A percentile compares a stretch with the other conserved stretches of the same genome.
Conservation (phyloP, 2,329 filamentous ascomycete species). For the Pestalotiopsis sp. region DNA sequence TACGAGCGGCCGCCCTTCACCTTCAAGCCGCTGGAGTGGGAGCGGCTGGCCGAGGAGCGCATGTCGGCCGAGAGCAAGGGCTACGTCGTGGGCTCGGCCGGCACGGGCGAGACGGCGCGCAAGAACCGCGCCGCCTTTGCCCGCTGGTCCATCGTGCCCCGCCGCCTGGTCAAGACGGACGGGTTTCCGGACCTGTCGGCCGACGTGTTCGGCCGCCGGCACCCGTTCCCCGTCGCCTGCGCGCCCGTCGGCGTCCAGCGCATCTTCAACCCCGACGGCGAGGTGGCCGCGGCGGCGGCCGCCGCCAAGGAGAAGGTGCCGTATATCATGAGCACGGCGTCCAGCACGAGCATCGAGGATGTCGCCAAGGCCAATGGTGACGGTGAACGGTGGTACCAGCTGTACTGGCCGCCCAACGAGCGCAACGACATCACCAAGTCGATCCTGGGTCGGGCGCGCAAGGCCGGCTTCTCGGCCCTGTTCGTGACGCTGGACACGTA, state of each 20-base stretch:
- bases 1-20: slow-evolving; percentile 29
- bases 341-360: slow-evolving; percentile 30
- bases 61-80: slow-evolving; percentile 28
- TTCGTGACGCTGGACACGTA: slow-evolving; percentile 31
- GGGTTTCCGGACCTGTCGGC: slow-evolving; percentile 21
- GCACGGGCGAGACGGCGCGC: slow-evolving; percentile 26
- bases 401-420: slow-evolving; percentile 30
- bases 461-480: slow-evolving; percentile 25
- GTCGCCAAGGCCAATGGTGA: slow-evolving; percentile 28
- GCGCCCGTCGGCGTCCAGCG: slow-evolving; percentile 30
- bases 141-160: slow-evolving; percentile 26
- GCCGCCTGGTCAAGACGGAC: slow-evolving; percentile 22
- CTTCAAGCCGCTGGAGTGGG: slow-evolving; percentile 30
- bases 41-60: slow-evolving; percentile 24
- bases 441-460: slow-evolving; percentile 23
- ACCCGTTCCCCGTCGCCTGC: slow-evolving; percentile 26
- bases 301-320: slow-evolving; percentile 23
- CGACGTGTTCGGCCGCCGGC: slow-evolving; percentile 19
- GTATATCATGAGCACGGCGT: slow-evolving; percentile 29
- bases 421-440: slow-evolving; percentile 27
- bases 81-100: slow-evolving; percentile 27
- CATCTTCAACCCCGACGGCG: slow-evolving; percentile 29
- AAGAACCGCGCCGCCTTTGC: slow-evolving; percentile 29
- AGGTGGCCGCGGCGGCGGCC: slow-evolving; percentile 24
- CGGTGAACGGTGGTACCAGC: slow-evolving; percentile 28